These are phyloP conservation scores for Apophysomyces trapeziformis DNA, from an alignment of 371 early-diverging fungal genomes.

Conservation along the genomic window DNA sequence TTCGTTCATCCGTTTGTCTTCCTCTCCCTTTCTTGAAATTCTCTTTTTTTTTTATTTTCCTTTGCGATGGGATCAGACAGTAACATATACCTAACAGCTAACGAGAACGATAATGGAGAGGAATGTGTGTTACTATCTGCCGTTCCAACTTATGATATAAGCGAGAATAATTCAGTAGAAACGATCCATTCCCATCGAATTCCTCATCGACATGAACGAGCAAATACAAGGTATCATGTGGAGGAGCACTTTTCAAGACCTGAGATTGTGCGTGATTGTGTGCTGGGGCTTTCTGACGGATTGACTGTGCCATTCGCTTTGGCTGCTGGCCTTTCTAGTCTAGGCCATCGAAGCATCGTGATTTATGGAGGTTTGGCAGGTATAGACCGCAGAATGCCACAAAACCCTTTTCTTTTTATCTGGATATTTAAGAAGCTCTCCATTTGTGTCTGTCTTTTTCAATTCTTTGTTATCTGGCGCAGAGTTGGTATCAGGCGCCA, in stretches of 20 bases:
- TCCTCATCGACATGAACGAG: conserved; percentile 36
- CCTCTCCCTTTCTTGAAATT: too few relatives aligned
- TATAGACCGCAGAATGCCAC: conserved; percentile 19
- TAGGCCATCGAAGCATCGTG: conserved; percentile 63
- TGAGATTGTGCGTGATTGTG: conserved; percentile 69
- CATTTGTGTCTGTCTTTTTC: conserved; percentile 2
- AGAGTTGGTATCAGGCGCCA: conserved; percentile 75
- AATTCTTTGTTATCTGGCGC: background rate
- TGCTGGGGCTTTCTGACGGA: conserved; percentile 74
- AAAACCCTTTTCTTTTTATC: too few relatives aligned
- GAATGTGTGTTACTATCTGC: background rate
- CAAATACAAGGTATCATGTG: conserved; percentile 43
- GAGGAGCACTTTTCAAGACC: conserved; percentile 71
- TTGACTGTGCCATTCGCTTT: conserved; percentile 80
- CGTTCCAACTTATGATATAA: background rate
- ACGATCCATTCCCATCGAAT: conserved; percentile 20
- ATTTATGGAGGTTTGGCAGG: conserved; percentile 72
- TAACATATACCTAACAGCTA: background rate
- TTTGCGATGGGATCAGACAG: background rate
- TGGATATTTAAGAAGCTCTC: too few relatives aligned
- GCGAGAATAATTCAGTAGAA: background rate
- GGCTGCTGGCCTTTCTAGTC: conserved; percentile 70
- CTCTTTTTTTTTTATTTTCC: background rate
- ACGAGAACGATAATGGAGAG: background rate
- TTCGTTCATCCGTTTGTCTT: too few relatives aligned